A percentile compares a stretch with the other conserved stretches of the same genome.
These are phyloP conservation scores for Phallus indusiatus DNA, from an alignment of 768 basidiomycete genomes.

Conservation along the genomic window DNA sequence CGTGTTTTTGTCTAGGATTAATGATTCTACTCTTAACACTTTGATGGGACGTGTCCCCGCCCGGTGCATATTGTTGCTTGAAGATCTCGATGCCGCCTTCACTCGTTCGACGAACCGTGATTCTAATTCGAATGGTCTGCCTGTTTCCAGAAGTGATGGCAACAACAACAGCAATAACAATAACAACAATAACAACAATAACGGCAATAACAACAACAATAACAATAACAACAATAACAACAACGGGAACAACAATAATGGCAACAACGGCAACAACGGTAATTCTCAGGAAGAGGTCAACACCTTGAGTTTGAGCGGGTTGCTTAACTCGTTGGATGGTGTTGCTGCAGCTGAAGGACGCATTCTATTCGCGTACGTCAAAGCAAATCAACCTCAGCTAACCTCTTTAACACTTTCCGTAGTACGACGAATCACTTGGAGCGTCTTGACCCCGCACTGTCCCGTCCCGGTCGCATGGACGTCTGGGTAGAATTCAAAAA, in stretches of 20 bases:
- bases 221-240: constrained; percentile 32
- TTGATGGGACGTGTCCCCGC: constrained; percentile 84
- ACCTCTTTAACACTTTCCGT: not conserved
- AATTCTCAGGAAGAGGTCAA: constrained; percentile 52
- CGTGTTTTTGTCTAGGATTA: constrained; percentile 31
- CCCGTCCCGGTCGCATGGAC: constrained; percentile 89
- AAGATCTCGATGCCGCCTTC: constrained; percentile 87
- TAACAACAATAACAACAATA: constrained; percentile 20
- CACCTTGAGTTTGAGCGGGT: constrained; percentile 69
- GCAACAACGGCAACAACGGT: constrained; percentile 19
- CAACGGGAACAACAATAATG: constrained; percentile 39
- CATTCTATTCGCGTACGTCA: constrained; percentile 73
- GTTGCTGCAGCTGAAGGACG: constrained; percentile 83
- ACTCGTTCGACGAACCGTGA: constrained; percentile 66
- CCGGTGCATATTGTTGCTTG: constrained; percentile 77
- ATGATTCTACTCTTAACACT: constrained; percentile 75
- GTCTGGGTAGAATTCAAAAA: constrained; percentile 90
- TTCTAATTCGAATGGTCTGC: constrained; percentile 37
- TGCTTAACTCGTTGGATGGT: constrained; percentile 80
- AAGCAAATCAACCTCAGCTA: not conserved
- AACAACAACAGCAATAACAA: constrained; percentile 26
- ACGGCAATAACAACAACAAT: constrained; percentile 25
- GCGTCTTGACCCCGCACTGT: constrained; percentile 80
- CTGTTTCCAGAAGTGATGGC: constrained; percentile 25
- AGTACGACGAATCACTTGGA: constrained; percentile 91